Evolutionary conservation across 257 asterid genomes (phyloP), one percentile per base, ranked within the genome.

Genomic region (Gentiana straminea): DNA sequence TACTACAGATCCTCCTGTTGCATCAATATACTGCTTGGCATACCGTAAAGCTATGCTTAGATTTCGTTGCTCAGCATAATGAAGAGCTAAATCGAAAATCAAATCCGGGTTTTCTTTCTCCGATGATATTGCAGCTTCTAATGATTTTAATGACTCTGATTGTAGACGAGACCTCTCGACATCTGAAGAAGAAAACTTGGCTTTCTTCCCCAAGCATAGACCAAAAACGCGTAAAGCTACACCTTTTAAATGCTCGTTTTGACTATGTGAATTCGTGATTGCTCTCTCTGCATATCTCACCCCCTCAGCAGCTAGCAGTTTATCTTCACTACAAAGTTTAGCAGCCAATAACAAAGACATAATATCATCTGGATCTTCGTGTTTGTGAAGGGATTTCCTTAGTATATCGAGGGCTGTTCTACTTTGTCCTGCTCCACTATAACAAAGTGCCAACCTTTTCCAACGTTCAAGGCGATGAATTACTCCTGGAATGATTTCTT

Each of bases 81-180:
- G 94, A 55, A 92, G 70, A 44, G 91, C 97, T 65, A 92, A 70
- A 77, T 92, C 97, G 63, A 83, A 84, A 50, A 79, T 73, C 68
- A 88, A 68, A 71, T 92, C 95, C 8, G 97, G 60, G 68, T 80
- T 83, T 58, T 80, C 95, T 57, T 75, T 80, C 78, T 92, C 99
- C 35, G 75, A 65, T 45, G 79, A 75, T 63, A 83, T 52, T 35
- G 95, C 97, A 64, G 72, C 63, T 56, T 80, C 95, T 66, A 92
- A 83, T 9, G 94, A 85, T 73, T 83, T 92, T 68, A 92, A 73
- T 66, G 94, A 94, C 72, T 92, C 97, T 1, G 94, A 78, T 62
- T 83, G 99, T 72, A 92, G 93, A 53, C 81, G 81, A 49, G 97
- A 85, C 68, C 97, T 82, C 81, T 92, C 95, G 62, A 79, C 80